Evolutionary conservation across 2,329 filamentous ascomycete species (phyloP).

Genomic region (Graphium sp.): DNA sequence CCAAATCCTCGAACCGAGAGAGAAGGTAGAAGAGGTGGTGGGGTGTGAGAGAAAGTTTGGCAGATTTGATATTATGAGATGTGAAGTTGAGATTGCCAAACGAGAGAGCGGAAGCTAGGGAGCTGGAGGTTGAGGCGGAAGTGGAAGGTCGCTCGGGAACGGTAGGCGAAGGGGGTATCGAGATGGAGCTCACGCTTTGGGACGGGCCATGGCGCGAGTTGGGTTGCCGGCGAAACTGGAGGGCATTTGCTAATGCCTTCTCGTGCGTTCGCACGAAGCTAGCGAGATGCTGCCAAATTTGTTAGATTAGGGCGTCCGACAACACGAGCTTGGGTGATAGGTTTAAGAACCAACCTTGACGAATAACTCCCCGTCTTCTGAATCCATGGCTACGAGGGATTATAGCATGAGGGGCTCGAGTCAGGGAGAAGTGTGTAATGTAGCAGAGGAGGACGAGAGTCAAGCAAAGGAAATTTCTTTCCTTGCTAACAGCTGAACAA

Average conservation of each 20-base stretch:
- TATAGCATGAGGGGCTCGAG: constrained; percentile 6
- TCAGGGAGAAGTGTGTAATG: constrained; percentile 4
- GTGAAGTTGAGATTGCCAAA: constrained; percentile 73
- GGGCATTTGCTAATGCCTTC: constrained; percentile 87
- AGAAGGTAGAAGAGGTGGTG: constrained; percentile 96
- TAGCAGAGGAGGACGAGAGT: constrained; percentile 1
- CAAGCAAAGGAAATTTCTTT: constrained; percentile 2
- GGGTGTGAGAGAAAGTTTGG: constrained; percentile 81
- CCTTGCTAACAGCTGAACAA: not conserved
- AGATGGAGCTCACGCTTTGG: constrained; percentile 43
- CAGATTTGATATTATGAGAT: constrained; percentile 72
- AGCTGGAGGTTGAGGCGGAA: constrained; percentile 52
- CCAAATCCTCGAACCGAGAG: constrained; percentile 84
- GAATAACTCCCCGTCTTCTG: constrained; percentile 79
- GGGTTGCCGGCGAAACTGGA: constrained; percentile 67
- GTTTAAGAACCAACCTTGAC: constrained; percentile 48
- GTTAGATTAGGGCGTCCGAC: no score
- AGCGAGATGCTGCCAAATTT: constrained; percentile 67
- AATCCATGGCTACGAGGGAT: constrained; percentile 45
- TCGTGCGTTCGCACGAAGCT: constrained; percentile 95
- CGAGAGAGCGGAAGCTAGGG: constrained; percentile 72
- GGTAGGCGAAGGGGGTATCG: constrained; percentile 36
- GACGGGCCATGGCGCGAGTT: constrained; percentile 52
- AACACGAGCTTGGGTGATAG: constrained; percentile 2
- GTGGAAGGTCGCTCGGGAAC: constrained; percentile 46